Percentiles rank a stretch among this genome's conserved stretches.
phyloP scores from a whole-genome alignment of 1,284 basidiomycete species.

The Porogramme epimiltina region DNA sequence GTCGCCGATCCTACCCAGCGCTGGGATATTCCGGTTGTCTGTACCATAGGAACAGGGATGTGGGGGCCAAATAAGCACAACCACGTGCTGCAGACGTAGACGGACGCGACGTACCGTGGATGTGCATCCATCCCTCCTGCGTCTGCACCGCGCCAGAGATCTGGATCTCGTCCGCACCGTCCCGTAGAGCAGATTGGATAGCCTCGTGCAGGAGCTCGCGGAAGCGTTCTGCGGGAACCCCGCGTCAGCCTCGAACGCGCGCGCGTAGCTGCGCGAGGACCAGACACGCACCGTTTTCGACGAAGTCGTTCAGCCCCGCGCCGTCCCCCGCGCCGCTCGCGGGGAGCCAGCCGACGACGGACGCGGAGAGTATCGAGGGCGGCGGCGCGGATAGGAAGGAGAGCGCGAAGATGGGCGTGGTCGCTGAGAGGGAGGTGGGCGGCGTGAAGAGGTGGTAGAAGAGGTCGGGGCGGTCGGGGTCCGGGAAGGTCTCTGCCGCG shows the following conservation, averaged over 20 bases:
- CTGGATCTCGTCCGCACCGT: conserved; percentile 67
- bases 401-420: conserved; percentile 57
- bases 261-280: conserved; percentile 22
- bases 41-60: neutral
- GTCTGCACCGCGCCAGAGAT: conserved; percentile 63
- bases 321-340: conserved; percentile 44
- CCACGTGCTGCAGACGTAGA: neutral
- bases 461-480: conserved; percentile 62
- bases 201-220: conserved; percentile 58
- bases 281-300: conserved; percentile 56
- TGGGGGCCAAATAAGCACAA: neutral
- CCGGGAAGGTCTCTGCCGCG: conserved; percentile 33
- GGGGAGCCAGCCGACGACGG: conserved; percentile 72
- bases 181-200: conserved; percentile 52
- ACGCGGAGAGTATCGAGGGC: conserved; percentile 44
- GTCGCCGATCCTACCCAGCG: conserved; percentile 71
- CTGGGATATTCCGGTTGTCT: conserved; percentile 75
- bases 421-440: conserved; percentile 48
- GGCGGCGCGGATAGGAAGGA: conserved; percentile 56
- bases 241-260: too few species aligned
- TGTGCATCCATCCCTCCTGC: conserved; percentile 81
- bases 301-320: conserved; percentile 67
- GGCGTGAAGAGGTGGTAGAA: conserved; percentile 67
- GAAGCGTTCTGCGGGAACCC: conserved; percentile 60
- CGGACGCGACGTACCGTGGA: conserved; percentile 56